Evolutionary conservation across 805 yeast species (phyloP), one percentile per base, ranked within the genome.

Genomic region (Saccharomycopsis selenospora): DNA sequence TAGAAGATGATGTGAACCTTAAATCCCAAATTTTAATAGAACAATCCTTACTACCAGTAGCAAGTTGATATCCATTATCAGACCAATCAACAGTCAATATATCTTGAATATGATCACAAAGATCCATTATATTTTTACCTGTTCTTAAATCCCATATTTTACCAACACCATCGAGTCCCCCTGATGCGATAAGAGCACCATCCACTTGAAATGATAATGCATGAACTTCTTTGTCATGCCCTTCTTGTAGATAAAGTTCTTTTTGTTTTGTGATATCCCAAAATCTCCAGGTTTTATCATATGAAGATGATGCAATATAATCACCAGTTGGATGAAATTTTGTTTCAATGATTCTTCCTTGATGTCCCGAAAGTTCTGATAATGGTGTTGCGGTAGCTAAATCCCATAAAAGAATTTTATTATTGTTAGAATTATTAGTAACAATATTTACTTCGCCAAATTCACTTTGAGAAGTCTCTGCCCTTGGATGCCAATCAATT

Each of bases 41-140:
- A 26, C 88, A 79, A 64, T 91, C 98, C 0, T 84, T 91, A 50
- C 95, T 80, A 2, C 90, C 97, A 0, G 91, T 81, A 2, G 89
- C 89, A 3, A 88, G 57, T 45, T 82, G 81, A 56, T 73, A 73
- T 1, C 96, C 95, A 63, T 85, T 82, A 1, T 75, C 71, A 3
- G 90, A 70, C 85, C 95, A 91, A 55, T 77, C 87, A 40, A 82
- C 60, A 1, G 81, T 67, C 61, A 85, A 79, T 0, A 91, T 76
- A 0, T 86, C 88, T 50, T 79, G 75, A 4, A 77, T 73, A 63
- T 93, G 98, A 1, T 85, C 85, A 25, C 71, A 68, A 3, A 88
- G 62, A 7, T 70, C 63, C 61, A 76, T 69, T 1, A 85, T 71
- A 0, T 78, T 69, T 48, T 76, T 71, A 3, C 97, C 98, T 0